Evolutionary conservation across 2,329 filamentous ascomycete genomes (phyloP), one percentile per base, ranked within the genome.

Genomic region (Gnomoniopsis sp.): DNA sequence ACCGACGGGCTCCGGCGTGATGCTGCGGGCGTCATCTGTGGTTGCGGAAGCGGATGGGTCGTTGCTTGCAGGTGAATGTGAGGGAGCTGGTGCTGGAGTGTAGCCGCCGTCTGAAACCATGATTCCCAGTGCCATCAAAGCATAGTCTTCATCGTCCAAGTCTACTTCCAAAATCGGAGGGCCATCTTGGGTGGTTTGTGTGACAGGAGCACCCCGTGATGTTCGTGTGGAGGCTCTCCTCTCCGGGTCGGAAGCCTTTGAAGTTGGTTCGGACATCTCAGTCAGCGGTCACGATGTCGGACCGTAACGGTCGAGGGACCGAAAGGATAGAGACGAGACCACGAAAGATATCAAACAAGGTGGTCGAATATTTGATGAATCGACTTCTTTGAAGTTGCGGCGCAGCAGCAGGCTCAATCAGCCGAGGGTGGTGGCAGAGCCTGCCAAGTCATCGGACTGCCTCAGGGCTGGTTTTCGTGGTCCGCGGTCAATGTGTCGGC

Each of bases 101-200:
- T 60, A 62, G 21, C 61, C 61, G 21, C 61, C 61, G 53, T 61
- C 58, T 21, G 61, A 60, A 44, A 61, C 36, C 53, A 56, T 56
- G 36, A 48, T 49, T 2, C 58, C 61, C 17, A 62, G 23, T 10
- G 61, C 61, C 43, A 61, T 26, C n/a, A 61, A 38, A 14, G 49
- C 49, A 15, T 58, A 61, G 30, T 62, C 58, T 30, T 62, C 61
- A 15, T 62, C 58, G 21, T 61, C 58, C 49, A 11, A 38, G 47
- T 48, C 53, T 49, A n/a, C 49, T 26, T n/a, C 26, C 53, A 43
- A 41, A 15, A 30, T 41, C 3, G 15, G 36, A 33, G 12, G 47
- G 22, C 38, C 60, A 15, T 57, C 49, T 11, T 56, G 60, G 14
- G 53, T 50, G 7, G 47, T 53, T 11, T 56, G 60, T 11, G 53